A percentile compares a stretch with the other conserved stretches of the same genome.
Evolutionary conservation across 108 stramenopile species (phyloP).

Genomic region (Skeletonema costatum): DNA sequence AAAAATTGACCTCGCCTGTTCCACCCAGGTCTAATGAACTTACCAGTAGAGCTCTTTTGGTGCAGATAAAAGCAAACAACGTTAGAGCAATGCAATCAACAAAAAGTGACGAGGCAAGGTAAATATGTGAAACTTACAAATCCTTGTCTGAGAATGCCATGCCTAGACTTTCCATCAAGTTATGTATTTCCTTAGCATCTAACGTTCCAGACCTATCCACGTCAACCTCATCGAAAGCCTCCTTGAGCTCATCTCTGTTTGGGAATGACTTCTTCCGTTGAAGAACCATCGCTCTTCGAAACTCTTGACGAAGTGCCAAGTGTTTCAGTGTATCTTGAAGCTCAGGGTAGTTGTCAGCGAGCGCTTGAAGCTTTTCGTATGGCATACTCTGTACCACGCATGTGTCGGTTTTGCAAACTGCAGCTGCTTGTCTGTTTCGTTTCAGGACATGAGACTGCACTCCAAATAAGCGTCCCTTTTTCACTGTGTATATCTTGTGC

Average conservation of each 20-base stretch:
- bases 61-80: not conserved
- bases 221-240: conserved; percentile 75
- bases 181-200: conserved; percentile 55
- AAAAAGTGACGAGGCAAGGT: not conserved
- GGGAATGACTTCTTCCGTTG: conserved; percentile 75
- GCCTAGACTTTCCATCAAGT: conserved; percentile 66
- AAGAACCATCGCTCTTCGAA: conserved; percentile 77
- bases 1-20: conserved; percentile 66
- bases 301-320: conserved; percentile 73
- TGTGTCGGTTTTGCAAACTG: conserved; percentile 55
- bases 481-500: conserved; percentile 42
- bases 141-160: conserved; percentile 71
- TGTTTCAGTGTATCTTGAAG: conserved; percentile 62
- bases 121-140: conserved; percentile 46
- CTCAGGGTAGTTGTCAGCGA: conserved; percentile 51
- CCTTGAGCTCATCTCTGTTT: conserved; percentile 53
- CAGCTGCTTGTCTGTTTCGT: conserved; percentile 43
- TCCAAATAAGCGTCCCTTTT: conserved; percentile 39
- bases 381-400: conserved; percentile 60
- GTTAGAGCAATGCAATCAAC: not conserved
- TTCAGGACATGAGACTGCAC: conserved; percentile 35
- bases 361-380: conserved; percentile 53
- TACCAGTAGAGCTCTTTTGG: conserved; percentile 12
- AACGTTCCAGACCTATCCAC: conserved; percentile 56
- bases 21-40: conserved; percentile 61